Evolutionary conservation across 495 filamentous ascomycete species (phyloP), one percentile per base, ranked within the genome.

Genomic region (Penicillium antarcticum): DNA sequence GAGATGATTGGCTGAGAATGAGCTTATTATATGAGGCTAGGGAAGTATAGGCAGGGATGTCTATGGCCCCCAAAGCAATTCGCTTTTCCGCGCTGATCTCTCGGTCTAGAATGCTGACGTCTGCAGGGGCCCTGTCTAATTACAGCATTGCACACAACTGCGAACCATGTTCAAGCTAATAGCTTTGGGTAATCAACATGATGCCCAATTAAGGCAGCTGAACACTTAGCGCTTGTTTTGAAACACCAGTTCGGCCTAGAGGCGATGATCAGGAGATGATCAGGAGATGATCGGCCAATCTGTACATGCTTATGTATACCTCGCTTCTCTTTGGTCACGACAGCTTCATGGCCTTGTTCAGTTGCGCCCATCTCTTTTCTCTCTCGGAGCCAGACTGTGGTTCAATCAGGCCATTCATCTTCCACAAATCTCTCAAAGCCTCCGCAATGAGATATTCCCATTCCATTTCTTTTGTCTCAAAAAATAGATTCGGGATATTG

Each of bases 401-500:
- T 1, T 53, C 43, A 31, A 60, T 53, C 19, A 63, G 36, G 1
- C 60, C 53, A 42, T 57, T 56, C 5, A 55, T 57, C 34, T 45
- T 57, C 60, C 53, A 63, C 42, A 57, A 33, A 42, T 60, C 40
- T 34, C 45, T 33, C 38, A 56, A 52, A 1, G 34, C 38, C 38
- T 60, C 42, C 1, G 46, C 23, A 2, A 58, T 43, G 33, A 51
- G 55, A 56, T 48, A 57, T 34, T 55, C 51, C 53, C 54, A 54
- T 13, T 60, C 48, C 34, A 61, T 45, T 5, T 37, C 51, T 36
- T 43, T 61, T 1, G 48, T 19, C 19, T 43, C 32, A 7, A 51
- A 48, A 6, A 54, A 16, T 0, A 53, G 60, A 14, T n/a, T 46
- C n/a, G 58, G 21, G 7, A 52, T 43, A 2, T 32, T 13, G 35